These are phyloP conservation scores for Phycomyces blakesleeanus DNA, from an alignment of 192 early-diverging fungal genomes.

Conservation along the genomic window DNA sequence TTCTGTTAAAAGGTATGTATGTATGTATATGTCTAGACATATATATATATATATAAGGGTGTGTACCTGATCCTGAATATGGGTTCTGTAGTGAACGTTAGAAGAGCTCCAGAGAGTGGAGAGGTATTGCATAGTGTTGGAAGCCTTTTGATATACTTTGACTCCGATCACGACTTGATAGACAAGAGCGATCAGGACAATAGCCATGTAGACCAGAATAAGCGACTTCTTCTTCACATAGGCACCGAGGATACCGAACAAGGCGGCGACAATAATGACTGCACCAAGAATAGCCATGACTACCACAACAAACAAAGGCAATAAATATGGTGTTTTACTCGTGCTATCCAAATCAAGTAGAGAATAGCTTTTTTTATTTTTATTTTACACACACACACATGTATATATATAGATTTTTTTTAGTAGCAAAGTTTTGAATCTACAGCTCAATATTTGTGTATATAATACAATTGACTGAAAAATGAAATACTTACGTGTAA, in stretches of 20 bases:
- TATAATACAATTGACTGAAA: no score
- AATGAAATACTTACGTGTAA: constrained; percentile 15
- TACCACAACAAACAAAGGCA: not conserved
- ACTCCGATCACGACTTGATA: constrained; percentile 21
- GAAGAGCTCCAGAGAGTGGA: constrained; percentile 9
- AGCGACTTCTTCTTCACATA: constrained; percentile 11
- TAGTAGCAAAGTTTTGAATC: no score
- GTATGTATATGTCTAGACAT: no score
- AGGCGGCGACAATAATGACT: constrained; percentile 15
- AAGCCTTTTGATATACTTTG: constrained; percentile 16
- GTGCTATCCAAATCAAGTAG: not conserved
- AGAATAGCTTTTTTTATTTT: no score
- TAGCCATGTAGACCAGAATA: constrained; percentile 15
- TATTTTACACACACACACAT: no score
- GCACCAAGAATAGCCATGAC: constrained; percentile 13
- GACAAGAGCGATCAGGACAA: constrained; percentile 15
- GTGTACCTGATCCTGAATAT: constrained; percentile 21
- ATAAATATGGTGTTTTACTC: not conserved
- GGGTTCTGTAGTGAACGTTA: constrained; percentile 2
- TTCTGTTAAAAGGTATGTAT: no score
- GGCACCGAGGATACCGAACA: constrained; percentile 19
- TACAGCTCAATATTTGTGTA: no score
- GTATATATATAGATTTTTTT: no score
- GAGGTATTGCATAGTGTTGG: constrained; percentile 11
- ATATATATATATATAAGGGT: no score